Evolutionary conservation across 352 stramenopile species (phyloP), one percentile per base, ranked within the genome.

Genomic region (Phytophthora colocasiae): DNA sequence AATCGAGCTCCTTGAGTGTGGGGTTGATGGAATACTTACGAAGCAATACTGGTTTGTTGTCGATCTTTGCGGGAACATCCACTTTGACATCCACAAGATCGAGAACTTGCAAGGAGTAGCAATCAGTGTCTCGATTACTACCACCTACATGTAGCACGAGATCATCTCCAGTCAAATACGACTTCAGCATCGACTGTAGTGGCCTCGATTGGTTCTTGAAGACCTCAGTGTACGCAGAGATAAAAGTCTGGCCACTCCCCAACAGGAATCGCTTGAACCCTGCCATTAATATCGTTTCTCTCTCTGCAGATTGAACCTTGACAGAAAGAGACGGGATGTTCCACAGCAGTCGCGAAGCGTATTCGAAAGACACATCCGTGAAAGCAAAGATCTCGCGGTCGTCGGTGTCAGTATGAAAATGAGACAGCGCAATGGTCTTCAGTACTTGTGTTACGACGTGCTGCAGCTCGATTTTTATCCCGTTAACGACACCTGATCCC

Each of bases 321-420:
- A 96, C 62, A 19, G 79, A 78, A 31, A 96, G 71, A 9, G 87
- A 81, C 8, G 85, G 87, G 6, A 96, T 22, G n/a, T 93, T 92
- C 84, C 85, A 96, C 8, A 91, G 39, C 26, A 94, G 62, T 6
- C 54, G 64, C 10, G 87, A 89, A 0, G 44, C 48, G 61, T 91
- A 93, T 32, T 81, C 63, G 44, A 95, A 93, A 31, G 81, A 82
- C 15, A 94, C 84, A 55, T 94, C 86, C 3, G 87, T 92, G 46
- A 88, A 96, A 11, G 87, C 84, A 54, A 93, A 93, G 8, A 96
- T 78, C 58, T 88, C 78, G 19, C 74, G 41, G 9, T 71, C 45
- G 45, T 91, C 78, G 49, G 70, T 75, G 24, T 93, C 73, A 4
- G 87, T 82, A 38, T 88, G 82, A 50, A 93, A 80, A 57, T 92